These are phyloP conservation scores for Diospyros lotus DNA, from an alignment of 148 eudicot species.

Conservation along the genomic window DNA sequence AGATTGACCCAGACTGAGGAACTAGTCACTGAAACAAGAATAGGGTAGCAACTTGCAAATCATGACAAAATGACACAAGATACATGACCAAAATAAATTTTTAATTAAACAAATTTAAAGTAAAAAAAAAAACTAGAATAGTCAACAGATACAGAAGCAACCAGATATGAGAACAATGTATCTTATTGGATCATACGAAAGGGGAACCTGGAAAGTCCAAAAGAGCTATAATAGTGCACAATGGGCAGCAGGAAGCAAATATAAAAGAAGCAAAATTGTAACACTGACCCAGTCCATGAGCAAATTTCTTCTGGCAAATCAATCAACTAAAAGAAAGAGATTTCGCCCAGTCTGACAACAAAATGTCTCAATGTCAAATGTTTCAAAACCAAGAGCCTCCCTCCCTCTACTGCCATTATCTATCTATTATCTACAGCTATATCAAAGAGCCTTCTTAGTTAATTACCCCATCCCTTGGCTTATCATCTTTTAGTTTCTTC, in stretches of 20 bases:
- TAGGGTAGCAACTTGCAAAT: conserved; percentile 11
- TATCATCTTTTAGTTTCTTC: not conserved
- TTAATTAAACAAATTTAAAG: not conserved
- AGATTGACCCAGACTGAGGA: conserved; percentile 92
- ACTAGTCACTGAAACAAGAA: conserved; percentile 71
- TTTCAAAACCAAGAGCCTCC: not conserved
- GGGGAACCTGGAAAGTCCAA: not conserved
- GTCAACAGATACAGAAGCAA: not conserved
- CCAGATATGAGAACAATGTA: not conserved
- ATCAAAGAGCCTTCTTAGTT: not conserved
- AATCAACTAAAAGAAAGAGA: not conserved
- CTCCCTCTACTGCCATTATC: not conserved
- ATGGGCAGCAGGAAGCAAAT: not conserved
- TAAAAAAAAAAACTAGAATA: not conserved
- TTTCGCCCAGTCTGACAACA: not conserved
- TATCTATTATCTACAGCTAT: too few species aligned
- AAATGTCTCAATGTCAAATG: not conserved
- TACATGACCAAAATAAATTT: not conserved
- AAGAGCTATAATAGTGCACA: not conserved
- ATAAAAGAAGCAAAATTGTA: not conserved
- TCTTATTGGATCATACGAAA: not conserved
- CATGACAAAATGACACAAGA: not conserved
- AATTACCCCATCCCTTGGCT: not conserved
- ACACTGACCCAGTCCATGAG: not conserved
- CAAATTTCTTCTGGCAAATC: not conserved